These are phyloP conservation scores for Brassica hybrid DNA, from an alignment of 441 rosid species.

Conservation along the genomic window DNA sequence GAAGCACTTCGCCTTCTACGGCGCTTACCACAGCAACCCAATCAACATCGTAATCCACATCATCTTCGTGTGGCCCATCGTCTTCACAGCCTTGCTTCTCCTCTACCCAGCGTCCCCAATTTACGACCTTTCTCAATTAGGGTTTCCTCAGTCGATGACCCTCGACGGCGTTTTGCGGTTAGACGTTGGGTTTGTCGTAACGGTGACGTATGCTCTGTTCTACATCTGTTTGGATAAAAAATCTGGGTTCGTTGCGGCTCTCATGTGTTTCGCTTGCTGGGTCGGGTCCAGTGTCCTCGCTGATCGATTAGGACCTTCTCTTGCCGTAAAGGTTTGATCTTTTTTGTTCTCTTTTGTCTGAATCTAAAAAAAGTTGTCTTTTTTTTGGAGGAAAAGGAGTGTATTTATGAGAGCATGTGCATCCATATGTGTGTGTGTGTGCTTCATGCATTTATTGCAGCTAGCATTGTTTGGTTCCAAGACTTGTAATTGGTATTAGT, in stretches of 20 bases:
- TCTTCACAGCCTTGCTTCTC: slow-evolving; percentile 68
- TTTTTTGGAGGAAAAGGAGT: not conserved
- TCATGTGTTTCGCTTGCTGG: slow-evolving; percentile 86
- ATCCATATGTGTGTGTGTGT: slow-evolving; percentile 15
- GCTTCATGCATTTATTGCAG: slow-evolving; percentile 39
- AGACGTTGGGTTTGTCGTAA: slow-evolving; percentile 61
- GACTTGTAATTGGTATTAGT: not conserved
- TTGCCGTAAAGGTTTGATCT: slow-evolving; percentile 70
- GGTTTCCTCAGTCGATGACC: slow-evolving; percentile 46
- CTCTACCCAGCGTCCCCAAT: slow-evolving; percentile 62
- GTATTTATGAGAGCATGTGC: slow-evolving; percentile 22
- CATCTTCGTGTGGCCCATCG: slow-evolving; percentile 86
- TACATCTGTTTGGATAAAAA: slow-evolving; percentile 68
- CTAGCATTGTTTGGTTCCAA: not conserved
- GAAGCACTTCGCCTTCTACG: slow-evolving; percentile 89
- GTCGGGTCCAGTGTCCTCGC: slow-evolving; percentile 69
- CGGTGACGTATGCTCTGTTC: slow-evolving; percentile 59
- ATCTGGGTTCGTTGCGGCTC: slow-evolving; percentile 80
- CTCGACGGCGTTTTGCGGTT: slow-evolving; percentile 50
- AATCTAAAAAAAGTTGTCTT: not conserved
- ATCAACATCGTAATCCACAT: slow-evolving; percentile 74
- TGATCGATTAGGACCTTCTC: slow-evolving; percentile 61
- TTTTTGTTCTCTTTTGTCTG: not conserved
- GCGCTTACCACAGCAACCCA: slow-evolving; percentile 85
- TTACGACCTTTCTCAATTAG: slow-evolving; percentile 45